Evolutionary conservation across 2,329 filamentous ascomycete species (phyloP).

Genomic region (Aspergillus melleus): DNA sequence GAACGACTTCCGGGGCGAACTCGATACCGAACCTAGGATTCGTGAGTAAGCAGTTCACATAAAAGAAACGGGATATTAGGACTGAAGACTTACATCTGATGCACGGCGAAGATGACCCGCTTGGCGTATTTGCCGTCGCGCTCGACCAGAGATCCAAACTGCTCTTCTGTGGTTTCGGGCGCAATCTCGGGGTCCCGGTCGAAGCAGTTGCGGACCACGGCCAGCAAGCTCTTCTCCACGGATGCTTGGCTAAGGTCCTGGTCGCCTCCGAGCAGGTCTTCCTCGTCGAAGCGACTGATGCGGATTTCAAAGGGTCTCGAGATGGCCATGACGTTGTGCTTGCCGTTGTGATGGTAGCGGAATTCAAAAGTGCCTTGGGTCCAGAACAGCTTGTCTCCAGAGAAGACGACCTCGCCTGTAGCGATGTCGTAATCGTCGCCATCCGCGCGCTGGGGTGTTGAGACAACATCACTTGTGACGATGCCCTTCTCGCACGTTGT

Average conservation of each 20-base stretch:
- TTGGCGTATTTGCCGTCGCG: slow-evolving; percentile 85
- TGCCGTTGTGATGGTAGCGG: slow-evolving; percentile 90
- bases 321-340: slow-evolving; percentile 90
- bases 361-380: slow-evolving; percentile 95
- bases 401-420: slow-evolving; percentile 80
- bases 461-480: slow-evolving; percentile 64
- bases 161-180: slow-evolving; percentile 73
- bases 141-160: slow-evolving; percentile 82
- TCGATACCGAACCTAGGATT: slow-evolving; percentile 74
- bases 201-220: slow-evolving; percentile 86
- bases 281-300: slow-evolving; percentile 72
- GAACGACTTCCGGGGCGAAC: slow-evolving; percentile 87
- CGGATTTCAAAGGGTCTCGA: slow-evolving; percentile 90
- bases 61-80: too few species aligned
- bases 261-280: slow-evolving; percentile 58
- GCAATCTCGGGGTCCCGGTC: slow-evolving; percentile 90
- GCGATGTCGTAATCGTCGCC: slow-evolving; percentile 60
- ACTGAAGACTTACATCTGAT: slow-evolving; percentile 70
- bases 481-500: slow-evolving; percentile 75
- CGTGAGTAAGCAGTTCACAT: neutral
- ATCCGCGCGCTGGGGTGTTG: slow-evolving; percentile 48
- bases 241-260: slow-evolving; percentile 65
- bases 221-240: slow-evolving; percentile 75
- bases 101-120: slow-evolving; percentile 88
- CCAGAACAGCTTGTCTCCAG: slow-evolving; percentile 96